phyloP scores from a whole-genome alignment of 2,329 filamentous ascomycete species.

The Rasamsonia emersonii region DNA sequence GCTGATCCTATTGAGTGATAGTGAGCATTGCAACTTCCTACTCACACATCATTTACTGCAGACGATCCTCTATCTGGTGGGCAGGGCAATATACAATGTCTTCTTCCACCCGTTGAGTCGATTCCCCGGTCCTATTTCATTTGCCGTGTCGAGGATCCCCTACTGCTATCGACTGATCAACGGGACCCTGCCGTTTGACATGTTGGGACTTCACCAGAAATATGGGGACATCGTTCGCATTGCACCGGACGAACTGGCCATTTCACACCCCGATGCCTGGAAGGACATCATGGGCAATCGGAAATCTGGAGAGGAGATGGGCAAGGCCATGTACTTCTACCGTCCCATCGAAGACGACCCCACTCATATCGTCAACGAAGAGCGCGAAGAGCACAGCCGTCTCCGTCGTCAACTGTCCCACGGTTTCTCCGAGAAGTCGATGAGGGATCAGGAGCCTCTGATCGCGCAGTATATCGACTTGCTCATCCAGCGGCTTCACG shows the following conservation, averaged over 20 bases:
- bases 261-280: conserved; percentile 17
- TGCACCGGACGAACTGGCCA: conserved; percentile 18
- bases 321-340: conserved; percentile 13
- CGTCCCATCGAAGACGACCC: conserved; percentile 7
- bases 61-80: conserved; percentile 2
- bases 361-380: conserved; percentile 11
- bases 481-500: conserved; percentile 9
- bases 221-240: conserved; percentile 23
- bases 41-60: too few relatives aligned
- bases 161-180: conserved; percentile 8
- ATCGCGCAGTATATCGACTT: conserved; percentile 18
- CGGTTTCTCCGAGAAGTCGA: conserved; percentile 36
- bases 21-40: too few relatives aligned
- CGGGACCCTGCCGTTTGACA: conserved; percentile 14
- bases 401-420: conserved; percentile 26
- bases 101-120: conserved; percentile 17
- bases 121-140: conserved; percentile 14
- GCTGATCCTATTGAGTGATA: too few relatives aligned
- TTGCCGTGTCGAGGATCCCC: conserved; percentile 10
- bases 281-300: conserved; percentile 20
- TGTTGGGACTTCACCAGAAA: conserved; percentile 16
- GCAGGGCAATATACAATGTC: conserved; percentile 13
- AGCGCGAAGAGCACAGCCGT: conserved; percentile 17
- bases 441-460: conserved; percentile 31
- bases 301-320: conserved; percentile 8